phyloP scores from a whole-genome alignment of 805 yeast species.

The Ogataea dorogensis region DNA sequence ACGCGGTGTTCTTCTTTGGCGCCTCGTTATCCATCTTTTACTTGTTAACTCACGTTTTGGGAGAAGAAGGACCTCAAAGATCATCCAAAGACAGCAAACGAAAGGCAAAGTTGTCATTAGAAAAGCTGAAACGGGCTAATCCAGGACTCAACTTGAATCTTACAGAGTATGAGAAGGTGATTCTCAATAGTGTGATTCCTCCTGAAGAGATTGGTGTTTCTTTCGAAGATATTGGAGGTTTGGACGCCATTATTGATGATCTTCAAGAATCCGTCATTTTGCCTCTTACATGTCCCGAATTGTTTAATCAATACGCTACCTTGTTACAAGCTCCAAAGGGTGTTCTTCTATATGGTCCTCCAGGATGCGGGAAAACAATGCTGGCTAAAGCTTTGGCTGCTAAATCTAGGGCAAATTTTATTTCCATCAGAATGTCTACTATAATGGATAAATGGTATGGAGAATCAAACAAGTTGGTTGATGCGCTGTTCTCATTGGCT shows the following conservation, averaged over 20 bases:
- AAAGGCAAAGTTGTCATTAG: conserved; percentile 55
- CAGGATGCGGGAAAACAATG: conserved; percentile 98
- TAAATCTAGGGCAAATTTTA: conserved; percentile 88
- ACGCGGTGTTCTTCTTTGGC: conserved; percentile 37
- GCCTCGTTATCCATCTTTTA: conserved; percentile 57
- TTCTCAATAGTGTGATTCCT: conserved; percentile 73
- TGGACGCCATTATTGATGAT: conserved; percentile 79
- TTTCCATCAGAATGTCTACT: conserved; percentile 88
- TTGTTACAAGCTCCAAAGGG: conserved; percentile 92
- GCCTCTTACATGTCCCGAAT: conserved; percentile 78
- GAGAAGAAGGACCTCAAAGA: conserved; percentile 36
- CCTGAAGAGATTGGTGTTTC: conserved; percentile 79
- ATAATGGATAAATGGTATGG: conserved; percentile 98
- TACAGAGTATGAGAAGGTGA: conserved; percentile 72
- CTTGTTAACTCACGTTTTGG: conserved; percentile 34
- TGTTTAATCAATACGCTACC: conserved; percentile 64
- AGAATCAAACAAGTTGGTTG: conserved; percentile 89
- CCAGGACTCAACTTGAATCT: conserved; percentile 58
- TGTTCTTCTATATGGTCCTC: conserved; percentile 89
- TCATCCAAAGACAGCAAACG: conserved; percentile 59
- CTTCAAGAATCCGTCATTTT: conserved; percentile 83
- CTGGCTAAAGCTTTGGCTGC: conserved; percentile 91
- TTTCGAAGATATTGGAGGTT: conserved; percentile 87
- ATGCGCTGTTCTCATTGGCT: conserved; percentile 89
- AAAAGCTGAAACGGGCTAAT: conserved; percentile 54